Conservation (phyloP, 2,329 filamentous ascomycete genomes). For the Leptographium galeiforme region DNA sequence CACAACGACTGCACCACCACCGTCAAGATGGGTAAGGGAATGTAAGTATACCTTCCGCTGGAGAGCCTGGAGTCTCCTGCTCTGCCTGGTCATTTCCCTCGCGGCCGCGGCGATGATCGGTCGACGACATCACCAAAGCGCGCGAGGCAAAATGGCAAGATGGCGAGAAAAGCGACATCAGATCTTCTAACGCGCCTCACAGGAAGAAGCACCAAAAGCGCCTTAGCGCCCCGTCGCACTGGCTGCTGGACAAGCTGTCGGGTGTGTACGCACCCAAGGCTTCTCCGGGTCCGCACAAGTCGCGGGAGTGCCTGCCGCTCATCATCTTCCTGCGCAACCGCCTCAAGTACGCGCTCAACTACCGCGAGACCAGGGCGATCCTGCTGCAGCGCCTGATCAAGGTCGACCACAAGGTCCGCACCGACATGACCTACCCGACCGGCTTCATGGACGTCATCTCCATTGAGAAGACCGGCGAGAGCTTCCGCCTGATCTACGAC, state of each 20-base stretch:
- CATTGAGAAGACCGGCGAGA: slow-evolving; percentile 99
- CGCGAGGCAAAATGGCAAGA: background rate
- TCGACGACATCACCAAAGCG: background rate
- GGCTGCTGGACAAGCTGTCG: slow-evolving; percentile 99
- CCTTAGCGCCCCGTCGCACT: slow-evolving; percentile 97
- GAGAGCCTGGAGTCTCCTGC: background rate
- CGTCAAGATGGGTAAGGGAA: slow-evolving; percentile 35
- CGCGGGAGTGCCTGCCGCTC: slow-evolving; percentile 95
- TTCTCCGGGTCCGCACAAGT: slow-evolving; percentile 90
- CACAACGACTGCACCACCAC: slow-evolving; percentile 20
- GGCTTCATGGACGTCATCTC: slow-evolving; percentile 99
- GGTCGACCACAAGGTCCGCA: slow-evolving; percentile 99
- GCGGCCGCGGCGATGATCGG: background rate
- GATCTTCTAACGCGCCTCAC: slow-evolving; percentile 7
- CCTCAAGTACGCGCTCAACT: slow-evolving; percentile 99
- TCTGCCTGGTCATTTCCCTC: background rate
- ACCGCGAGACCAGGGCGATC: slow-evolving; percentile 93
- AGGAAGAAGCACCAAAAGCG: slow-evolving; percentile 99
- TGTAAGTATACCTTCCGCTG: slow-evolving; percentile 30
- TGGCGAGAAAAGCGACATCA: background rate
- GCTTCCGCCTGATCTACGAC: slow-evolving; percentile 99
- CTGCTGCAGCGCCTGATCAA: slow-evolving; percentile 99
- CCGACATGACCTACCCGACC: slow-evolving; percentile 91
- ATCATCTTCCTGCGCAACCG: slow-evolving; percentile 96
- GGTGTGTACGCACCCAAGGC: slow-evolving; percentile 67